Evolutionary conservation across 257 asterid genomes (phyloP).

Genomic region (Anisodus tanguticus): DNA sequence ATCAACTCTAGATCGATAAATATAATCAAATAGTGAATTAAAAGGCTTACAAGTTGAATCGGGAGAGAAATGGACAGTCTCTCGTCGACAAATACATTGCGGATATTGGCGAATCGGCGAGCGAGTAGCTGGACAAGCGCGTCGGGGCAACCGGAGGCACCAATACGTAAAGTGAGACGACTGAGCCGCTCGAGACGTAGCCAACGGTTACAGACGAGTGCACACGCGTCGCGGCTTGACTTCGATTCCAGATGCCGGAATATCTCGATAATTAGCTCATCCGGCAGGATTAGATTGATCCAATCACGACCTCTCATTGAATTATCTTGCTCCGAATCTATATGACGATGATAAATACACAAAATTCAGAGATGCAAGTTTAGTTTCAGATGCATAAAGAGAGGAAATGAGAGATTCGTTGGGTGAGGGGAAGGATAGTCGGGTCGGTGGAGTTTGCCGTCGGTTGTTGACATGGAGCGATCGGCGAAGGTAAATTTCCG

Average conservation of each 20-base stretch:
- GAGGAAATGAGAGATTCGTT: not conserved
- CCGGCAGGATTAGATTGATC: conserved; percentile 64
- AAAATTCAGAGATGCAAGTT: not conserved
- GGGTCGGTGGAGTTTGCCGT: not conserved
- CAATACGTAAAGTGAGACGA: conserved; percentile 71
- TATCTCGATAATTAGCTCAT: conserved; percentile 70
- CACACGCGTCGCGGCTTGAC: conserved; percentile 65
- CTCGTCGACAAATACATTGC: conserved; percentile 59
- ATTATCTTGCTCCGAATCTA: not conserved
- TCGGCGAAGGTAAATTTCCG: not conserved
- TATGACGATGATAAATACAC: not conserved
- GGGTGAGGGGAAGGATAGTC: conserved; percentile 7
- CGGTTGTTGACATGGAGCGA: not conserved
- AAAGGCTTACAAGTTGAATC: too few species aligned
- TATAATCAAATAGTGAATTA: not conserved
- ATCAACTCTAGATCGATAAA: not conserved
- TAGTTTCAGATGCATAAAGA: not conserved
- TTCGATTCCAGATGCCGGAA: conserved; percentile 61
- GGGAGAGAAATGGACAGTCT: conserved; percentile 61
- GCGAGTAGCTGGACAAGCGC: conserved; percentile 55
- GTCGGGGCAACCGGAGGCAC: conserved; percentile 72
- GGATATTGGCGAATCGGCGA: conserved; percentile 54
- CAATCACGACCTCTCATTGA: conserved; percentile 64
- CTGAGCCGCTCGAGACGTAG: conserved; percentile 78
- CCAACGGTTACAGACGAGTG: conserved; percentile 91